Base-by-base conservation (phyloP, 2,329 filamentous ascomycete species). In the Alternaria hordeiaustralica region DNA sequence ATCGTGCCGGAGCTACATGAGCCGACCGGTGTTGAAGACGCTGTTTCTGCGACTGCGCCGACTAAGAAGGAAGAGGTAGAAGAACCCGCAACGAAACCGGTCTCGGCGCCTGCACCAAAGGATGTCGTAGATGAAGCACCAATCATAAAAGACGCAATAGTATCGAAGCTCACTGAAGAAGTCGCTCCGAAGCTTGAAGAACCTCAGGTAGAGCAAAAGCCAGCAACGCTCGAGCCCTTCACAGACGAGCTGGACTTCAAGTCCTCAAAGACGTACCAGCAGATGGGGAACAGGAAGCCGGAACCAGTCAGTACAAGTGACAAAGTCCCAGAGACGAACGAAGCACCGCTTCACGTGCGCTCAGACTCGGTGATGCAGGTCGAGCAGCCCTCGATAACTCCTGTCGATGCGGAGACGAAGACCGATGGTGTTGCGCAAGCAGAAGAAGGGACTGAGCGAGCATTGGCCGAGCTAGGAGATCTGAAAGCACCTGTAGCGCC, bases 241-340 rank as follows among this genome's bases (percentile, higher is more conserved):
- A 67, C 67, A 2, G 68, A 73, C 15, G 71, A 71, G 18, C 36
- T 66, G 3, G 70, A 64, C 4, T 71, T 55, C 30, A 60, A 56
- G 23, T 65, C 36, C 10, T 70, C 64, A 54, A 71, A 62, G n/a
- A 68, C 56, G 28, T 70, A 64, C 47, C 66, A 67, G 30, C 63
- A 66, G 20, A 61, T 64, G 56, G 45, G 60, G n/a, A 62, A 64
- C 41, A 62, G 65, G 26, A 64, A 67, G 26, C 33, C 55, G 12
- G 36, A 49, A 4, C 23, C 25, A 11, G 41, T 51, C 9, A 23
- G 13, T 44, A 41, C n/a, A 3, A 33, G 44, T 44, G 36, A 20
- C 6, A 5, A 25, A 1, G 18, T 13, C n/a, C 11, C 44, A 6
- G 20, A 20, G 11, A 33, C 51, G 18, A 30, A 12, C 15, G 60